Conservation (phyloP, 805 yeast species). For the Cephaloascus fragrans region DNA sequence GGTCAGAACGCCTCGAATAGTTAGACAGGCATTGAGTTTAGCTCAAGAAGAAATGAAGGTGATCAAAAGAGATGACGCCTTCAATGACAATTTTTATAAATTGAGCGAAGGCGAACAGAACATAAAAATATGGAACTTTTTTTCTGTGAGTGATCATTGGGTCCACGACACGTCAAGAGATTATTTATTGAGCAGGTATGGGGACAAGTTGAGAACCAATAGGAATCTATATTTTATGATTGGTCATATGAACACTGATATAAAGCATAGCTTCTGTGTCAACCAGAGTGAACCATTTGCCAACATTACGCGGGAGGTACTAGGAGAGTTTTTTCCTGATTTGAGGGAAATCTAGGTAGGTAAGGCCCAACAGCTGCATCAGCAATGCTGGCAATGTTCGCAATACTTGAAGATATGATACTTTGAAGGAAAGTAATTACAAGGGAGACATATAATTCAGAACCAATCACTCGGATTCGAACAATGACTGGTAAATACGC, state of each 20-base stretch:
- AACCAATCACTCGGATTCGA: no score
- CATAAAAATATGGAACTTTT: conserved; percentile 41
- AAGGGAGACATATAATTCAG: no score
- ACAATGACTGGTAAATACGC: no score
- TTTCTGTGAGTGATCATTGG: conserved; percentile 61
- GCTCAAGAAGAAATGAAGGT: conserved; percentile 50
- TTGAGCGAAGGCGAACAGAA: conserved; percentile 12
- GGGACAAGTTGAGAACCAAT: conserved; percentile 10
- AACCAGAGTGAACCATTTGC: conserved; percentile 44
- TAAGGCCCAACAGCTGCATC: no score
- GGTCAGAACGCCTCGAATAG: conserved; percentile 28
- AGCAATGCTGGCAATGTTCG: no score
- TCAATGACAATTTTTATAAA: conserved; percentile 39
- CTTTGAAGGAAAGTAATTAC: no score
- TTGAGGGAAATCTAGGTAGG: not conserved
- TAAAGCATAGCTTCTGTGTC: conserved; percentile 55
- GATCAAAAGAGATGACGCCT: conserved; percentile 37
- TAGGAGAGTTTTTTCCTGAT: conserved; percentile 1
- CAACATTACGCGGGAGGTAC: conserved; percentile 19
- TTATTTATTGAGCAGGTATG: conserved; percentile 26
- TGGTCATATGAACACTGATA: conserved; percentile 22
- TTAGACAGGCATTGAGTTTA: conserved; percentile 44
- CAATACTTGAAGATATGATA: no score
- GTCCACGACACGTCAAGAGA: conserved; percentile 42
- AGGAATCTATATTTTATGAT: conserved; percentile 19